These are phyloP conservation scores for Tuber microsphaerosporum DNA, from an alignment of 495 filamentous ascomycete species.

Conservation along the genomic window DNA sequence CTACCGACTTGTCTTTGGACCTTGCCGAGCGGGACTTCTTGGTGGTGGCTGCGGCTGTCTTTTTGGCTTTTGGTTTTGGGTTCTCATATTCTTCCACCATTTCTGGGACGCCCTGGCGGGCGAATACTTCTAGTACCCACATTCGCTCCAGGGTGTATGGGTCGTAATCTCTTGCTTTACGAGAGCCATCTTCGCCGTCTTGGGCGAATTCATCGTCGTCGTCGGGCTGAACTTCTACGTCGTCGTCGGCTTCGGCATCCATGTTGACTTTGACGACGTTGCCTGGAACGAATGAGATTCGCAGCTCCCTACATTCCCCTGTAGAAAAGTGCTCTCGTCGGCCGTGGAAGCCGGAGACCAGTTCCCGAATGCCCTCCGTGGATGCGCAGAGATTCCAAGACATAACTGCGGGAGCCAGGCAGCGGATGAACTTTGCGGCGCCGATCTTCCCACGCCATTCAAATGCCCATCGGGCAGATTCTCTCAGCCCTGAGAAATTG, in stretches of 20 bases:
- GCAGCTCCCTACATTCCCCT: constrained; percentile 67
- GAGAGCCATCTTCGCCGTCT: constrained; percentile 52
- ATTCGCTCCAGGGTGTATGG: constrained; percentile 58
- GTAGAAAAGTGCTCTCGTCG: constrained; percentile 62
- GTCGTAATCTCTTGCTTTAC: constrained; percentile 59
- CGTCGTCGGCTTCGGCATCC: constrained; percentile 58
- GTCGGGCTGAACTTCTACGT: constrained; percentile 47
- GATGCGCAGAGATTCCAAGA: constrained; percentile 54
- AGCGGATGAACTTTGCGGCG: constrained; percentile 75
- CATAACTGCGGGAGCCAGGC: constrained; percentile 71
- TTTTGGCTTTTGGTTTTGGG: constrained; percentile 51
- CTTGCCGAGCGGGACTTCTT: constrained; percentile 5
- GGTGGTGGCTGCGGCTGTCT: constrained; percentile 27
- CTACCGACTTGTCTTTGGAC: constrained; percentile 15
- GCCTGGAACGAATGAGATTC: constrained; percentile 66
- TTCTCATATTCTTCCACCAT: constrained; percentile 74
- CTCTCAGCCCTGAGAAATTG: constrained; percentile 60
- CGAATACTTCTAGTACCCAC: constrained; percentile 71
- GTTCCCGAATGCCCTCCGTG: constrained; percentile 22
- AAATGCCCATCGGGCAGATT: constrained; percentile 70
- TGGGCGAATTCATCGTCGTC: constrained; percentile 51
- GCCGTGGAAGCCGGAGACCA: constrained; percentile 59
- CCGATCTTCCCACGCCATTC: constrained; percentile 74
- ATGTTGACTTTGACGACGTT: constrained; percentile 73
- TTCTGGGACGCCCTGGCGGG: constrained; percentile 61